Base-by-base conservation (phyloP, 768 basidiomycete species). In the Calvatia gigantea region DNA sequence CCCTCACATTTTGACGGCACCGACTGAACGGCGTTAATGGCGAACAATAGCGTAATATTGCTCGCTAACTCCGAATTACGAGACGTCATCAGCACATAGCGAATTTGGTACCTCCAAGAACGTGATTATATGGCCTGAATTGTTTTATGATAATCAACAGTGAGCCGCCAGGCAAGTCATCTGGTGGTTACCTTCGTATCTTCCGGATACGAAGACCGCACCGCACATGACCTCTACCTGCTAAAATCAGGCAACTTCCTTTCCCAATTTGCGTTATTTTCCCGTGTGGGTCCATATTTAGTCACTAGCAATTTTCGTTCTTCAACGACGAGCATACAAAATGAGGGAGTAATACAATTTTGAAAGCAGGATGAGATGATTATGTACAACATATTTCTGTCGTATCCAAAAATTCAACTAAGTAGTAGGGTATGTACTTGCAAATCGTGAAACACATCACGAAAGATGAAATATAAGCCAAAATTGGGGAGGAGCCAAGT, bases 391-490 rank as follows among this genome's bases (percentile, higher is more conserved):
- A 33, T 42, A 19, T 42, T 42, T n/a, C 9, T 29, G 48, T 21
- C 54, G 28, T 48, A 48, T 48, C 46, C 47, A 56, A 31, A 41
- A 46, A 25, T 46, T n/a, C n/a, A n/a, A n/a, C n/a, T 7, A 17
- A n/a, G 17, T 48, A 49, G 28, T 55, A 55, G 49, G 17, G 38
- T 42, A 56, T 43, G 38, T 56, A 56, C 39, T 17, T 23, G 37
- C 6, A 37, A 42, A 42, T 9, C 2, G 17, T 48, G 38, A 27
- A 29, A 47, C 8, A n/a, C n/a, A n/a, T n/a, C n/a, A n/a, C 28
- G 27, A 23, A 35, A 17, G 12, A n/a, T 4, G 50, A 27, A 31
- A 52, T 25, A 45, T 37, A 47, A 12, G 29, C n/a, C 14, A 27
- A n/a, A 37, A n/a, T 32, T 19, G n/a, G 28, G 17, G 25, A 14